phyloP scores from a whole-genome alignment of 305 asterid genomes.

The Ilex paraguariensis region DNA sequence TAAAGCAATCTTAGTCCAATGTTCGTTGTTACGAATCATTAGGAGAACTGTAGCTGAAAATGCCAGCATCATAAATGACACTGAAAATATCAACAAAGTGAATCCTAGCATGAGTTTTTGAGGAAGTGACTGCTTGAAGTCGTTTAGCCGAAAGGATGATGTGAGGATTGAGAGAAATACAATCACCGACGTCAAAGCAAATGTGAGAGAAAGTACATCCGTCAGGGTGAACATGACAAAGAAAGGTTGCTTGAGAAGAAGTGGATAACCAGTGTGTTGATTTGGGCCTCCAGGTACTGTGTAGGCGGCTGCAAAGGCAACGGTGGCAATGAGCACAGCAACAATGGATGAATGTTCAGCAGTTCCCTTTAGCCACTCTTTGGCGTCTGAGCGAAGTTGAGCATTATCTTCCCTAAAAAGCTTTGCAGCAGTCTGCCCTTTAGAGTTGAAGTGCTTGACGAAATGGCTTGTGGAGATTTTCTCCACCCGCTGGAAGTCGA shows the following conservation, averaged over 20 bases:
- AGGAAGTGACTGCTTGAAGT: neutral
- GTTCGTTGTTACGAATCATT: neutral
- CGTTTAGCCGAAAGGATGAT: neutral
- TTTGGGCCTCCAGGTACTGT: slow-evolving; percentile 3
- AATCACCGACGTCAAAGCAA: slow-evolving; percentile 3
- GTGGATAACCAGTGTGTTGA: neutral
- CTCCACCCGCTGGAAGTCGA: neutral
- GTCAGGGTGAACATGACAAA: neutral
- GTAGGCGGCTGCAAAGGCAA: slow-evolving; percentile 9
- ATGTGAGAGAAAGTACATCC: neutral
- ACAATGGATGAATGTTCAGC: neutral
- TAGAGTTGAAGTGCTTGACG: neutral
- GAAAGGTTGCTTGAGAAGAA: neutral
- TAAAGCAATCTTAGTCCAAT: neutral
- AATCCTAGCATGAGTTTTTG: neutral
- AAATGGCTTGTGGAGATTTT: neutral
- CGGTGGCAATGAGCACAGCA: slow-evolving; percentile 8
- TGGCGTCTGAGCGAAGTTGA: neutral
- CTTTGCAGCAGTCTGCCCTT: neutral
- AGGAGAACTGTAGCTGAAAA: slow-evolving; percentile 1
- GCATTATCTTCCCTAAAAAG: neutral
- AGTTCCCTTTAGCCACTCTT: neutral
- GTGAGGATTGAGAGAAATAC: neutral
- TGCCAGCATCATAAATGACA: slow-evolving; percentile 3
- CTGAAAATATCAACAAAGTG: neutral